A percentile compares a stretch with the other conserved stretches of the same genome.
phyloP scores from a whole-genome alignment of 805 yeast genomes.

The Ogataea angusta region DNA sequence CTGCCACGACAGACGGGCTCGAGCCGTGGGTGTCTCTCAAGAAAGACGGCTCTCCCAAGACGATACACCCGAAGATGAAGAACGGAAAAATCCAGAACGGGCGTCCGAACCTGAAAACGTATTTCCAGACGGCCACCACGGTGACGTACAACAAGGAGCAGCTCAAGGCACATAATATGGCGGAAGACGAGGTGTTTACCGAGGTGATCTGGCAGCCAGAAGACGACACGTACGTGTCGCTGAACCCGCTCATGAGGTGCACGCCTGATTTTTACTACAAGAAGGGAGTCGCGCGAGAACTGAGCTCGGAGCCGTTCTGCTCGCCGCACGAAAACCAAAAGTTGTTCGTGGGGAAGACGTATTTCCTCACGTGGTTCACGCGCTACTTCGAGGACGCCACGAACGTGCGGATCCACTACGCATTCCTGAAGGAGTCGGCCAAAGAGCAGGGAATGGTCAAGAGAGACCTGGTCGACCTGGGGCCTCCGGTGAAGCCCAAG shows the following conservation, averaged over 20 bases:
- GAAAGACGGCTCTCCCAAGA: constrained; percentile 75
- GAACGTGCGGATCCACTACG: constrained; percentile 64
- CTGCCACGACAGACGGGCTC: constrained; percentile 60
- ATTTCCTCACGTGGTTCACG: constrained; percentile 81
- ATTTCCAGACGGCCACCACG: constrained; percentile 69
- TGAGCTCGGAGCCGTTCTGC: constrained; percentile 76
- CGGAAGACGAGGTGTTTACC: constrained; percentile 51
- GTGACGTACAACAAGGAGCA: constrained; percentile 55
- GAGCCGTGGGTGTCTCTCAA: constrained; percentile 80
- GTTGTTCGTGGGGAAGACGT: constrained; percentile 57
- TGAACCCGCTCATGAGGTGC: constrained; percentile 82
- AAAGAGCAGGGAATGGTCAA: constrained; percentile 55
- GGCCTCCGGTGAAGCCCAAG: constrained; percentile 18
- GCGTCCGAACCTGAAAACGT: constrained; percentile 71
- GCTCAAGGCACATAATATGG: constrained; percentile 71
- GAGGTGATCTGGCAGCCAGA: constrained; percentile 60
- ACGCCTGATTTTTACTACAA: constrained; percentile 71
- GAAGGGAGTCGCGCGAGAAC: constrained; percentile 57
- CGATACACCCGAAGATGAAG: constrained; percentile 71
- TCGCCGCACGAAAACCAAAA: constrained; percentile 64
- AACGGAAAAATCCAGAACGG: constrained; percentile 66
- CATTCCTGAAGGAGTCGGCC: constrained; percentile 56
- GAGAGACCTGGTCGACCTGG: constrained; percentile 30
- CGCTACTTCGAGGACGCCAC: constrained; percentile 57
- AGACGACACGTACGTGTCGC: constrained; percentile 65